Evolutionary conservation across 2,329 filamentous ascomycete genomes (phyloP).

Genomic region (Ascochyta rabiei): DNA sequence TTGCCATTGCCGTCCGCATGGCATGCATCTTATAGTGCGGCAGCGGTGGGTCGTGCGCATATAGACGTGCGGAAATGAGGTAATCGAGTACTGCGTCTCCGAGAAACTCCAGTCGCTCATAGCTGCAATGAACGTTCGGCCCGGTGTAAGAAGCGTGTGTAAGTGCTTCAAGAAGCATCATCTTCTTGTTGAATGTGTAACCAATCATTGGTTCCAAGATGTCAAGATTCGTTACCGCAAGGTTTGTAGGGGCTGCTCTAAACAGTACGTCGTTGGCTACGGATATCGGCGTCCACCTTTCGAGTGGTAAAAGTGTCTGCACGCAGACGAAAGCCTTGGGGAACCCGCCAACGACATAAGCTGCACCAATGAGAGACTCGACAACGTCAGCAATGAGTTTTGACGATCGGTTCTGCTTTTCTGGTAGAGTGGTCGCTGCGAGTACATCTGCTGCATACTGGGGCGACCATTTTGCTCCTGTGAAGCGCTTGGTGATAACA

Average conservation of each 20-base stretch:
- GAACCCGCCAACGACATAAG: conserved; percentile 72
- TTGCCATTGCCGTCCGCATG: conserved; percentile 77
- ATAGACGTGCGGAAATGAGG: conserved; percentile 71
- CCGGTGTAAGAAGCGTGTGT: conserved; percentile 72
- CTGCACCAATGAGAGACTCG: conserved; percentile 81
- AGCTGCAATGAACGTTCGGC: conserved; percentile 55
- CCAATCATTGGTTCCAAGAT: conserved; percentile 70
- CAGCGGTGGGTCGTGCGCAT: conserved; percentile 55
- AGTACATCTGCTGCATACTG: conserved; percentile 60
- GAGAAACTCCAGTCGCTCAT: conserved; percentile 84
- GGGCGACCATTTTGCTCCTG: conserved; percentile 73
- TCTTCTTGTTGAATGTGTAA: conserved; percentile 70
- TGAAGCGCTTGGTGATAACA: conserved; percentile 73
- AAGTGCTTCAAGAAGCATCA: conserved; percentile 76
- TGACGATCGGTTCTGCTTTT: conserved; percentile 62
- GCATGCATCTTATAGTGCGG: conserved; percentile 72
- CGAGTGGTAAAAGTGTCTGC: conserved; percentile 65
- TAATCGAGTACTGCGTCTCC: conserved; percentile 86
- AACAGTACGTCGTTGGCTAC: conserved; percentile 36
- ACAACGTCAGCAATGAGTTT: conserved; percentile 88
- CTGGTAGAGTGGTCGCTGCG: conserved; percentile 2
- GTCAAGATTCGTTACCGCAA: conserved; percentile 20
- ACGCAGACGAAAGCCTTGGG: conserved; percentile 68
- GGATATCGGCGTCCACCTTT: conserved; percentile 49
- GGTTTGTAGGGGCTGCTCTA: conserved; percentile 22